These are phyloP conservation scores for Scedosporium minutisporum DNA, from an alignment of 2,329 filamentous ascomycete species.

Conservation along the genomic window DNA sequence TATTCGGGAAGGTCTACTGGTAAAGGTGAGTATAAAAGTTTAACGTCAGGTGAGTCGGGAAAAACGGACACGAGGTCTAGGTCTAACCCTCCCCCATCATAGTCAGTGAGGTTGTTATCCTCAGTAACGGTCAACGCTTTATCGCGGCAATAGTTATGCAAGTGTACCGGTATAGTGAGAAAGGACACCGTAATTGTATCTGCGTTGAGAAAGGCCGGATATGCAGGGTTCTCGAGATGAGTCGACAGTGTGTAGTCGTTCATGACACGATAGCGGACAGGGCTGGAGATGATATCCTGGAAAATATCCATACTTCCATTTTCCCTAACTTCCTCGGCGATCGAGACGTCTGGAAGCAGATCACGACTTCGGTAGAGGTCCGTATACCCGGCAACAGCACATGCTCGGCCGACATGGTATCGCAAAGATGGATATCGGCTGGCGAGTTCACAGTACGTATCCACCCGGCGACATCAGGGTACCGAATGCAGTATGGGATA, in stretches of 20 bases:
- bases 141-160: not conserved
- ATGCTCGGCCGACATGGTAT: slow-evolving; percentile 29
- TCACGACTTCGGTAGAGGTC: slow-evolving; percentile 25
- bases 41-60: not conserved
- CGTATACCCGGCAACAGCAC: slow-evolving; percentile 27
- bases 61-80: not conserved
- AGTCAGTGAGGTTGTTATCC: not conserved
- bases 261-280: slow-evolving; percentile 22
- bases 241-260: slow-evolving; percentile 22
- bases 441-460: slow-evolving; percentile 24
- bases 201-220: slow-evolving; percentile 10
- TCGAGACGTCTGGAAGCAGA: slow-evolving; percentile 25
- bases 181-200: slow-evolving; percentile 12
- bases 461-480: slow-evolving; percentile 25
- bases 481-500: slow-evolving; percentile 31
- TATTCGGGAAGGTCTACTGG: slow-evolving; percentile 22
- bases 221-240: not conserved
- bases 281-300: slow-evolving; percentile 18
- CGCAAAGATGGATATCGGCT: slow-evolving; percentile 20
- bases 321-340: slow-evolving; percentile 30
- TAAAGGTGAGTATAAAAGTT: slow-evolving; percentile 15
- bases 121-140: not conserved
- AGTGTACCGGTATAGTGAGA: slow-evolving; percentile 9
- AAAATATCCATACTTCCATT: slow-evolving; percentile 18
- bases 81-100: not conserved